Base-by-base conservation (phyloP, 2,329 filamentous ascomycete genomes). In the Stachybotrys chartarum region DNA sequence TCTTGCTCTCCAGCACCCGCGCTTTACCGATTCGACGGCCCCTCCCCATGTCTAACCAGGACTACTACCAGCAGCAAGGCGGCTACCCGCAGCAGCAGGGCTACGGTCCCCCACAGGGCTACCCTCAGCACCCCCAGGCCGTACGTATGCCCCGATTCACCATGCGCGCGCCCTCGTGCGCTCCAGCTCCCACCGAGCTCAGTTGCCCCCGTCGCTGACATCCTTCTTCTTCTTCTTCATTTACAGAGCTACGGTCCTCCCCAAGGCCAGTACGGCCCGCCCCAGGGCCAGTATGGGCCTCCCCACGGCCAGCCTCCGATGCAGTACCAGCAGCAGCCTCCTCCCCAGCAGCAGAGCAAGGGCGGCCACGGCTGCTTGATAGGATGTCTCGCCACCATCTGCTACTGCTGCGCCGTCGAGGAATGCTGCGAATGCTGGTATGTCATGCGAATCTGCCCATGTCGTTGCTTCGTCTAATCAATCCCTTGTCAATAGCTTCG, bases 341-440 rank as follows among this genome's bases (percentile, higher is more conserved):
- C 68, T 35, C 68, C 70, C 18, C 66, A 59, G 46, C 65, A 62
- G 24, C 61, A 66, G 60, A 59, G 61, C 59, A 66, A 66, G 57
- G 66, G 71, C 55, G 67, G 71, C 53, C 70, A 72, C 56, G 72
- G 70, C 60, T 80, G 77, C 61, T 63, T 79, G 53, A 70, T 72
- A 48, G 75, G 70, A 55, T 79, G 76, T 69, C 66, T 80, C 50
- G 77, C 77, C 8, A 69, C 72, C 16, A 62, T 80, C 54, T 80
- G 77, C 68, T 79, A 75, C 66, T 80, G 78, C 66, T 80, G 76
- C 59, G 72, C 75, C 54, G 69, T 72, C 48, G 78, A 80, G 55
- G 78, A 79, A 60, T 72, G 70, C 32, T 80, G 77, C 65, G 78
- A 80, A 62, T 76, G 74, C 60, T 80, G 77, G 74, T 73, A 70